Evolutionary conservation across 306 rosid genomes (phyloP).

Genomic region (Trifolium pratense): DNA sequence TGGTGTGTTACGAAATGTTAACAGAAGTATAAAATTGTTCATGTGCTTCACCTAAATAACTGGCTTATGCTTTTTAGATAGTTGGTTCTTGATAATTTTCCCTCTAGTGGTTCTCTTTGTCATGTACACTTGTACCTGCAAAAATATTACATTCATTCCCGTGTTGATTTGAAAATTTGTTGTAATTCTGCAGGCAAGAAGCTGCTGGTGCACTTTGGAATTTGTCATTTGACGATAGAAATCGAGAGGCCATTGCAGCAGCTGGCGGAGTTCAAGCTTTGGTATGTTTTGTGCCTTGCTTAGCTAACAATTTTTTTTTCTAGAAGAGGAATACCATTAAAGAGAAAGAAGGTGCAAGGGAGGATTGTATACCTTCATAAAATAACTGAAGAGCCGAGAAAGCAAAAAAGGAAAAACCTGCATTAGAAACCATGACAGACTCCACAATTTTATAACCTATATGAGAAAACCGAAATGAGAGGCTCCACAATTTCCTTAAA

Average conservation of each 20-base stretch:
- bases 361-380: neutral
- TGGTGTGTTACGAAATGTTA: neutral
- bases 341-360: neutral
- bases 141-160: constrained; percentile 15
- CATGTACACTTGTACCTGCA: constrained; percentile 20
- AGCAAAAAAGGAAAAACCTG: too few species aligned
- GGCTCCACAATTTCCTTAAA: too few species aligned
- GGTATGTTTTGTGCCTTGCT: constrained; percentile 59
- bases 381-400: too few species aligned
- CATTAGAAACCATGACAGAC: too few species aligned
- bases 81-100: constrained; percentile 24
- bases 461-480: too few species aligned
- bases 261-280: constrained; percentile 98
- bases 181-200: constrained; percentile 79
- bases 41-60: neutral
- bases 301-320: neutral
- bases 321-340: constrained; percentile 2
- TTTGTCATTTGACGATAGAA: constrained; percentile 97
- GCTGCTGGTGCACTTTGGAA: constrained; percentile 99
- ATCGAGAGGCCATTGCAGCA: constrained; percentile 96
- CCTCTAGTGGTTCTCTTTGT: constrained; percentile 27
- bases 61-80: constrained; percentile 14
- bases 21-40: neutral
- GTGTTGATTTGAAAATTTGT: constrained; percentile 5
- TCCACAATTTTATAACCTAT: too few species aligned